Percentiles rank a stretch among this genome's conserved stretches.
These are phyloP conservation scores for Pachysolen tannophilus DNA, from an alignment of 805 yeast genomes.

Conservation along the genomic window DNA sequence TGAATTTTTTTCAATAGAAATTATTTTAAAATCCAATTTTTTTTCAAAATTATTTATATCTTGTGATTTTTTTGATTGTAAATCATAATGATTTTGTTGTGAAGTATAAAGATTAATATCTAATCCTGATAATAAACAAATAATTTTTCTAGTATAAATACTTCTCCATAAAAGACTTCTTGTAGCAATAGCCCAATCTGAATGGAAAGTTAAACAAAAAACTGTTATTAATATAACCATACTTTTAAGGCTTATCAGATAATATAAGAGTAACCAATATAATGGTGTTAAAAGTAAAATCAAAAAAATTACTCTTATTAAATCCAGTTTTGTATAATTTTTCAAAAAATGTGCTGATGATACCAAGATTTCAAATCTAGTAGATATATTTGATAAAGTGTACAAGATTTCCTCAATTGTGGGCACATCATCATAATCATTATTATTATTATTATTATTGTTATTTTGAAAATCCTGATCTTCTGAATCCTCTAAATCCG, in stretches of 20 bases:
- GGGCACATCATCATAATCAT: constrained; percentile 28
- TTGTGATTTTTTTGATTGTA: too few relatives aligned
- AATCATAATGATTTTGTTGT: too few relatives aligned
- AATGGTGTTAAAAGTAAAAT: constrained; percentile 33
- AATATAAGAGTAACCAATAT: constrained; percentile 28
- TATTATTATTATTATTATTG: too few relatives aligned
- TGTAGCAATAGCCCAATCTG: constrained; percentile 38
- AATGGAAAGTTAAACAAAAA: constrained; percentile 33
- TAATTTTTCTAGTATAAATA: constrained; percentile 29
- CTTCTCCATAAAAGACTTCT: constrained; percentile 45
- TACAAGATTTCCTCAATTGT: constrained; percentile 45
- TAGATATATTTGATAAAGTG: constrained; percentile 35
- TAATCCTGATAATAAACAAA: too few relatives aligned
- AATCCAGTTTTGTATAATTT: constrained; percentile 14
- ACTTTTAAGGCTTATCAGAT: constrained; percentile 24
- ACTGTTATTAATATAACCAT: constrained; percentile 30
- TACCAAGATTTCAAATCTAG: constrained; percentile 31
- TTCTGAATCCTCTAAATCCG: not conserved
- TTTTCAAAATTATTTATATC: not conserved
- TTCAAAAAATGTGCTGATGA: constrained; percentile 24
- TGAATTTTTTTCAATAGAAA: constrained; percentile 19
- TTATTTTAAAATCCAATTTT: constrained; percentile 7
- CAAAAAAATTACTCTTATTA: constrained; percentile 22
- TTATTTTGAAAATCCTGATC: not conserved
- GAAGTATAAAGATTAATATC: too few relatives aligned